A percentile compares a stretch with the other conserved stretches of the same genome.
Evolutionary conservation across 176 grass and related monocot genomes (phyloP).

Genomic region (Chrysopogon serrulatus): DNA sequence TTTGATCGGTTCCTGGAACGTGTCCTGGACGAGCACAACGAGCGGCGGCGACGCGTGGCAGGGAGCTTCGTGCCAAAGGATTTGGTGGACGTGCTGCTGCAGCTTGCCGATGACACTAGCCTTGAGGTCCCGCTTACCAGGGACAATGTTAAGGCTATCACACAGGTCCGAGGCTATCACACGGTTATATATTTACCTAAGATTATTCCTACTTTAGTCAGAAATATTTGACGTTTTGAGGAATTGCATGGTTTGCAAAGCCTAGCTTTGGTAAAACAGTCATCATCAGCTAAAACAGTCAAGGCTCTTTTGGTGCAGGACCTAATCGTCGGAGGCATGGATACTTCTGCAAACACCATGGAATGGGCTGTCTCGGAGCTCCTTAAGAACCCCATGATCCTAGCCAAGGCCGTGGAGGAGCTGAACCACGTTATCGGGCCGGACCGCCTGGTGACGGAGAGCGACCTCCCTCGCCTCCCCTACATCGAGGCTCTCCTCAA

Average conservation of each 20-base stretch:
- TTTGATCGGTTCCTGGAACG: slow-evolving; percentile 64
- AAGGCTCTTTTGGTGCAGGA: slow-evolving; percentile 26
- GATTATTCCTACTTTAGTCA: too few relatives aligned
- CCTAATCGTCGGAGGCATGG: slow-evolving; percentile 46
- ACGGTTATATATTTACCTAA: neutral
- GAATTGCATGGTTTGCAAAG: neutral
- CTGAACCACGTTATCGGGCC: slow-evolving; percentile 50
- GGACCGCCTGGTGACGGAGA: slow-evolving; percentile 37
- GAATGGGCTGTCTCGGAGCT: slow-evolving; percentile 65
- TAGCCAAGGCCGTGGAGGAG: slow-evolving; percentile 56
- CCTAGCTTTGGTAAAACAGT: neutral
- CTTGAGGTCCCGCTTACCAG: slow-evolving; percentile 54
- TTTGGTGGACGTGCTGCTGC: slow-evolving; percentile 66
- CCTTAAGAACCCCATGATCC: slow-evolving; percentile 30
- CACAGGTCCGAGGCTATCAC: too few relatives aligned
- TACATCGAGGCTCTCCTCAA: slow-evolving; percentile 54
- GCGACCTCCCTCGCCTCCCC: slow-evolving; percentile 34
- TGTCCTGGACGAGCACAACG: slow-evolving; percentile 58
- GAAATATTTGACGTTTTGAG: neutral
- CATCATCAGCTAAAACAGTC: too few relatives aligned
- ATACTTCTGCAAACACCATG: slow-evolving; percentile 29
- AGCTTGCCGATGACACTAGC: slow-evolving; percentile 43
- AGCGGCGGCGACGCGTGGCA: slow-evolving; percentile 24
- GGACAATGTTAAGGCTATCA: slow-evolving; percentile 49
- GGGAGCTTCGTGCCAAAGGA: slow-evolving; percentile 47